Evolutionary conservation across 2,329 filamentous ascomycete species (phyloP).

Genomic region (Lasiodiplodia gonubiensis): DNA sequence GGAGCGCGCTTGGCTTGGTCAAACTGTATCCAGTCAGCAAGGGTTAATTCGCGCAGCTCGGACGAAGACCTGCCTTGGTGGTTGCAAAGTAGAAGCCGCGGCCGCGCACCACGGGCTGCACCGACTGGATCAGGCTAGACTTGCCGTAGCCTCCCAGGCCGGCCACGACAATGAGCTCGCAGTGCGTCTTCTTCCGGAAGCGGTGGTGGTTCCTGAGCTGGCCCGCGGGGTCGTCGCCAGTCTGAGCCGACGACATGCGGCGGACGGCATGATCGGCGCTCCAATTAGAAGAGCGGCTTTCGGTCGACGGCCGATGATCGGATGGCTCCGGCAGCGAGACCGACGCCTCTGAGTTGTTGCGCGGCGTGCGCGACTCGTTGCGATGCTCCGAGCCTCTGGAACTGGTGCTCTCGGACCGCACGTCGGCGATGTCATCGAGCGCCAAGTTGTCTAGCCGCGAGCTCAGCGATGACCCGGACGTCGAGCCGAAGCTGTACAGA

Average conservation of each 20-base stretch:
- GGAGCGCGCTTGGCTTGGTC: slow-evolving; percentile 64
- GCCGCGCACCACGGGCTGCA: slow-evolving; percentile 62
- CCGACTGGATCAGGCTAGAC: slow-evolving; percentile 63
- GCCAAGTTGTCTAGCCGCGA: slow-evolving; percentile 26
- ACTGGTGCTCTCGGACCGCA: slow-evolving; percentile 53
- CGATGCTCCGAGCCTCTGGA: slow-evolving; percentile 59
- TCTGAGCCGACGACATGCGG: slow-evolving; percentile 23
- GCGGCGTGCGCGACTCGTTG: slow-evolving; percentile 20
- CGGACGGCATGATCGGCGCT: slow-evolving; percentile 5
- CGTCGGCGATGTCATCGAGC: slow-evolving; percentile 53
- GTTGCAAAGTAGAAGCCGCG: slow-evolving; percentile 64
- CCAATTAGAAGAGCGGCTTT: slow-evolving; percentile 22
- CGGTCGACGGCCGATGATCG: slow-evolving; percentile 23
- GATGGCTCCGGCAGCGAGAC: slow-evolving; percentile 13
- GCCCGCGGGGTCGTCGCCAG: slow-evolving; percentile 20
- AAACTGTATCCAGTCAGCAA: slow-evolving; percentile 43
- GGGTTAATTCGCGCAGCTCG: neutral
- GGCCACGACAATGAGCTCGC: slow-evolving; percentile 64
- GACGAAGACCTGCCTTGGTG: slow-evolving; percentile 48
- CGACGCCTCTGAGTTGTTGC: slow-evolving; percentile 28
- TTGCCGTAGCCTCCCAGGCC: slow-evolving; percentile 66
- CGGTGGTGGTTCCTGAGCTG: slow-evolving; percentile 18
- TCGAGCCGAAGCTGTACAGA: slow-evolving; percentile 58
- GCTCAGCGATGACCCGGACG: slow-evolving; percentile 41
- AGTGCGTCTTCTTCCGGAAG: slow-evolving; percentile 53